Evolutionary conservation across 805 yeast genomes (phyloP), one percentile per base, ranked within the genome.

Genomic region (Schwanniomyces pseudopolymorphus): DNA sequence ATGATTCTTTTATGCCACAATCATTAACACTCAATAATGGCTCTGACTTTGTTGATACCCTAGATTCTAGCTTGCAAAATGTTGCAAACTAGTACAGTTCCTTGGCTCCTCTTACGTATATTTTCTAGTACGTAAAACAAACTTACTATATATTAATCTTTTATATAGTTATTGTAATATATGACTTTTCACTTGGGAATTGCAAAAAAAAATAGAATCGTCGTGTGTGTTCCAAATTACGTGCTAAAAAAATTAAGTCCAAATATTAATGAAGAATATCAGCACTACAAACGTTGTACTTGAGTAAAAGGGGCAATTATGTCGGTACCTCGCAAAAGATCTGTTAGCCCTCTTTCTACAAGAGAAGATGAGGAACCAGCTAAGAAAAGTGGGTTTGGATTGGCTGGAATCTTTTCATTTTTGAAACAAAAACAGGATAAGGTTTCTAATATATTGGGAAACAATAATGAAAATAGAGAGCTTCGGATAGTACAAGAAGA

Each of bases 1-100:
- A 59, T 13, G 70, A 66, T 45, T 56, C 65, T 3, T 69, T 70
- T 49, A 47, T 59, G n/a, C 59, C 60, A 10, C 66, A 64, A 22
- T 65, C 67, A 0, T 61, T 71, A 39, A 54, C 52, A 21, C 56
- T 71, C 40, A 71, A 69, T 50, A 48, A 58, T 33, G 49, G 44
- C 5, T 11, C 17, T 31, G 16, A 3, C 16, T 31, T 31, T 31
- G 20, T 16, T n/a, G 19, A 31, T 4, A n/a, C 19, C 13, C 13
- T 9, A 7, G 35, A 31, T 7, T 5, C 5, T 26, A 26, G 13
- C 13, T 7, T 26, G 13, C 28, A 26, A 26, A 26, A 26, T 7
- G 10, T 7, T 4, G 4, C 13, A 11, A 11, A 7, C 8, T 26
- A 26, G 28, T 26, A 26, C 8, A 8, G 7, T 22, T 22, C 8